Percentiles rank a stretch among this genome's conserved stretches.
phyloP scores from a whole-genome alignment of 73 alveolate genomes.

The Symbiodinium natans region DNA sequence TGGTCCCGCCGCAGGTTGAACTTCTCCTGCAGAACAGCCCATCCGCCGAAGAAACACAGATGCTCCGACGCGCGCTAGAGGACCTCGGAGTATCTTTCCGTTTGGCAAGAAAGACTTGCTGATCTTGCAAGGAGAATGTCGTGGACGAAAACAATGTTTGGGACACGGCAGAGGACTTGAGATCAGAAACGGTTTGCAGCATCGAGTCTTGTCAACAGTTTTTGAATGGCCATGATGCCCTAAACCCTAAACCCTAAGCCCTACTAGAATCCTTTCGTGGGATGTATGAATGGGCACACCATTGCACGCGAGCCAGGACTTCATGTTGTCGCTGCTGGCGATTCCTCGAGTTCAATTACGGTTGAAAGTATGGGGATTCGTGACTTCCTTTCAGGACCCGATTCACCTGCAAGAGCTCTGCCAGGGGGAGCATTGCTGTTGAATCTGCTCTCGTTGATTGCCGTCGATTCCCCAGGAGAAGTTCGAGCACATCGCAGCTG shows the following conservation, averaged over 20 bases:
- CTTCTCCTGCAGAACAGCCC: conserved; percentile 71
- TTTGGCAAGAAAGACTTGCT: background rate
- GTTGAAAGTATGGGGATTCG: conserved; percentile 81
- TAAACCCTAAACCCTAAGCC: no score
- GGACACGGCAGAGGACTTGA: conserved; percentile 80
- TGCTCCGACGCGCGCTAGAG: conserved; percentile 90
- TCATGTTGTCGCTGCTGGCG: conserved; percentile 54
- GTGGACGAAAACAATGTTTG: conserved; percentile 67
- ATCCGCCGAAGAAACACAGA: conserved; percentile 58
- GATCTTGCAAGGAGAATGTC: conserved; percentile 48
- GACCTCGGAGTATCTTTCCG: background rate
- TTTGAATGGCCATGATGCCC: no score
- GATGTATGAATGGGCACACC: no score
- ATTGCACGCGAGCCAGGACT: no score
- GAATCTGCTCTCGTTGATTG: background rate
- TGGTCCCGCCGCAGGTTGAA: background rate
- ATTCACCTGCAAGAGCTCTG: no score
- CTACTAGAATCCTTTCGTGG: no score
- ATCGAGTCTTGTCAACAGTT: no score
- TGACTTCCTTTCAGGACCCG: conserved; percentile 55
- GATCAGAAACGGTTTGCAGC: background rate
- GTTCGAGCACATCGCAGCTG: conserved; percentile 69
- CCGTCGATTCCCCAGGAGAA: conserved; percentile 33
- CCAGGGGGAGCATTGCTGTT: background rate
- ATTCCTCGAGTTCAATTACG: conserved; percentile 83